Percentiles rank a stretch among this genome's conserved stretches.
These are phyloP conservation scores for Aspergillus fijiensis DNA, from an alignment of 2,329 filamentous ascomycete genomes.

Conservation along the genomic window DNA sequence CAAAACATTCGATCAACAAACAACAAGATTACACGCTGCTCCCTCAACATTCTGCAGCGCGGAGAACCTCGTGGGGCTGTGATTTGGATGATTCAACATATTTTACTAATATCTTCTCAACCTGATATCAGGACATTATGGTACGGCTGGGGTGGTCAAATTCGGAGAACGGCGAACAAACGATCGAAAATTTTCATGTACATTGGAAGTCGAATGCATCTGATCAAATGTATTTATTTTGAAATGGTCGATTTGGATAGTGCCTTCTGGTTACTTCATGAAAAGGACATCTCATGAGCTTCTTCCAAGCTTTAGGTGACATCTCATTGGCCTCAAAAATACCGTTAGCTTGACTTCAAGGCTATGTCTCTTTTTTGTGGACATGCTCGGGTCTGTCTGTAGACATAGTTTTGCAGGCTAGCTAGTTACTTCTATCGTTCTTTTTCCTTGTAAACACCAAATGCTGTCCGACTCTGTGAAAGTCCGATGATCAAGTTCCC, in stretches of 20 bases:
- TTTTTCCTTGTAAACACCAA: too few relatives aligned
- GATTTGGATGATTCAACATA: conserved; percentile 8
- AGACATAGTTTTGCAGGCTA: too few relatives aligned
- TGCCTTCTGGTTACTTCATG: not conserved
- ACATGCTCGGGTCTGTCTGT: too few relatives aligned
- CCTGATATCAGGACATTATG: conserved; percentile 3
- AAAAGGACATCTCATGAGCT: not conserved
- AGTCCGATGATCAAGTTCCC: too few relatives aligned
- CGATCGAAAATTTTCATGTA: conserved; percentile 3
- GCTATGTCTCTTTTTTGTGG: too few relatives aligned
- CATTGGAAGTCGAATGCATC: not conserved
- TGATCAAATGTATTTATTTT: not conserved
- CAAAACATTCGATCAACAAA: not conserved
- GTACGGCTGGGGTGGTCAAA: not conserved
- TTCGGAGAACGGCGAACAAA: not conserved
- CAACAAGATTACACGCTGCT: not conserved
- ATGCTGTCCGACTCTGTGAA: too few relatives aligned
- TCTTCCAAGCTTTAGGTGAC: not conserved
- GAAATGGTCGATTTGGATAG: not conserved
- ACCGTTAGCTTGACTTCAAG: not conserved
- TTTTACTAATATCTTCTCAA: conserved; percentile 8
- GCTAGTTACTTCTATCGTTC: too few relatives aligned
- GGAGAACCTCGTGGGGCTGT: not conserved
- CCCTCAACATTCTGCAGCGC: not conserved
- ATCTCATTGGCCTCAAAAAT: not conserved